Evolutionary conservation across 2,329 filamentous ascomycete species (phyloP), one percentile per base, ranked within the genome.

Genomic region (Anisogramma anomala): DNA sequence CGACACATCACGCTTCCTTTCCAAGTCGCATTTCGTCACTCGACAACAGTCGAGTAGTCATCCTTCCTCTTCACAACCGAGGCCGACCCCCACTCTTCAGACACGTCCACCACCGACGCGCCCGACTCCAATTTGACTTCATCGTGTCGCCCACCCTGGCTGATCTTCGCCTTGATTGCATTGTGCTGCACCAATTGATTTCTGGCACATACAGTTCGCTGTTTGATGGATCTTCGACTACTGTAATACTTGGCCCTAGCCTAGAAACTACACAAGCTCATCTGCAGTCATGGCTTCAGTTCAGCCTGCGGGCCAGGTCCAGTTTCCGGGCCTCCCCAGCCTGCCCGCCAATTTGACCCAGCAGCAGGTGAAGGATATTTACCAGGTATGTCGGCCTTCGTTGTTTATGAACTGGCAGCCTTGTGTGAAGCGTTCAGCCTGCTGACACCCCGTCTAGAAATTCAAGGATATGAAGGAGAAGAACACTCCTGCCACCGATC

Each of bases 401-500:
- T 27, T 11, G 17, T 27, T 18, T 26, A 14, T 20, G 15, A 15
- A 15, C 30, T 25, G 20, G 20, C 13, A 17, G 22, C 19, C n/a
- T n/a, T n/a, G n/a, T n/a, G n/a, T n/a, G n/a, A n/a, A n/a, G n/a
- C n/a, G n/a, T n/a, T n/a, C n/a, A n/a, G n/a, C n/a, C n/a, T n/a
- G 46, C 57, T 72, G 55, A 70, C 22, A 23, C 60, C 45, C 34
- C 36, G 36, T n/a, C 20, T 54, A 95, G 88, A 87, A 85, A 72
- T 91, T 84, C 50, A 82, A 84, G 56, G 77, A 84, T 59, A 87
- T 96, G 83, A 91, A 89, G 63, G 75, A 84, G 42, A 73, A 81
- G 53, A 88, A 88, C 51, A 81, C 93, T 18, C 77, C 84, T 30
- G 72, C 79, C 42, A 82, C 73, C 42, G 87, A 96, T 55, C 89